Percentiles rank a stretch among this genome's conserved stretches.
phyloP scores from a whole-genome alignment of 805 yeast species.

The Cyberlindnera mississippiensis region DNA sequence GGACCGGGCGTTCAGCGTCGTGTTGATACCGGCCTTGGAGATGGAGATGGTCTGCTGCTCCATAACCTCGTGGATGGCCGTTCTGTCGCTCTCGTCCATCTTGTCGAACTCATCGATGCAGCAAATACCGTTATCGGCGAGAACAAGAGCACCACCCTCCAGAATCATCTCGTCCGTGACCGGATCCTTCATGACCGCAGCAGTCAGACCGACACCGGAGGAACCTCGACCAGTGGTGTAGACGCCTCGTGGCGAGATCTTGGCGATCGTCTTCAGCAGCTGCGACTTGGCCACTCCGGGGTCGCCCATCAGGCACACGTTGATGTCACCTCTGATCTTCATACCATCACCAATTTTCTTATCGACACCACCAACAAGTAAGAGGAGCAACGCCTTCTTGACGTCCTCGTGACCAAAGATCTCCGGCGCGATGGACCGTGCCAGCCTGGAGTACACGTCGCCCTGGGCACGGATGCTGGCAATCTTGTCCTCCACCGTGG shows the following conservation, averaged over 20 bases:
- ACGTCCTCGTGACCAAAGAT: conserved; percentile 92
- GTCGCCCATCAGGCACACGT: conserved; percentile 95
- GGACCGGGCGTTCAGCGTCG: conserved; percentile 92
- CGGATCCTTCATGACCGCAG: conserved; percentile 98
- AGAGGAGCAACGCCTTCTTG: conserved; percentile 79
- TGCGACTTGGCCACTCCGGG: conserved; percentile 99
- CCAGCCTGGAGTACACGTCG: conserved; percentile 71
- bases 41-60: conserved; percentile 98
- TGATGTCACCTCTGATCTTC: conserved; percentile 96
- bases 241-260: conserved; percentile 93
- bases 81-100: conserved; percentile 95
- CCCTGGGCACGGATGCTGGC: conserved; percentile 54
- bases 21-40: conserved; percentile 95
- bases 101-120: conserved; percentile 99
- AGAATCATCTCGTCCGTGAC: conserved; percentile 98
- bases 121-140: conserved; percentile 97
- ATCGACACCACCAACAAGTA: conserved; percentile 93
- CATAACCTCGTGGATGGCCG: conserved; percentile 99
- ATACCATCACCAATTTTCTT: conserved; percentile 95
- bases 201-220: conserved; percentile 97
- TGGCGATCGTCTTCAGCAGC: conserved; percentile 81
- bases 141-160: conserved; percentile 96
- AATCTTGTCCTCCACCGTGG: conserved; percentile 54
- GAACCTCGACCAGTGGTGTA: conserved; percentile 99
- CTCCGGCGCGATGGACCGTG: conserved; percentile 95